Evolutionary conservation across 306 rosid genomes (phyloP), one percentile per base, ranked within the genome.

Genomic region (Vicia villosa): DNA sequence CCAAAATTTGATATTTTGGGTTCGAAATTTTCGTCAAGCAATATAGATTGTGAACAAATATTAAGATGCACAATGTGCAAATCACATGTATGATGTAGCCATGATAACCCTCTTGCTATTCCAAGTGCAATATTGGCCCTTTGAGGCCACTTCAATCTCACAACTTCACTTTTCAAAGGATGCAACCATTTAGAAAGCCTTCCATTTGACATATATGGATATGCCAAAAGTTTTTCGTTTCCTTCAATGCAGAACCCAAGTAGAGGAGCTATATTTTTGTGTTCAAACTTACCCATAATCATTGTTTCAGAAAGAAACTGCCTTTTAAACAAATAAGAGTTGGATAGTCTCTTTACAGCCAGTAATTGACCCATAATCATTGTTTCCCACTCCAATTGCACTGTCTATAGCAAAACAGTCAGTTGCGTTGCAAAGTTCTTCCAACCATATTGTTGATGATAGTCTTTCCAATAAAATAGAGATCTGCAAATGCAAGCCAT

Each of bases 321-420:
- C 1, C 12, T 64, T 13, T 65, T 26, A 13, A 21, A 72, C 4
- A 50, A 24, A 14, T 66, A 28, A 15, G 71, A 49, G 54, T 51
- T 46, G 0, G 8, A 12, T 5, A 74, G 64, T 45, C 75, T 82
- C 79, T 78, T 82, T 3, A 82, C 68, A 7, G 66, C 81, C 13
- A 82, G 10, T 19, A 22, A n/a, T 17, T 15, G 56, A 21, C n/a
- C n/a, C n/a, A n/a, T n/a, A n/a, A n/a, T n/a, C n/a, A n/a, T n/a
- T n/a, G n/a, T n/a, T n/a, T 78, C 86, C 83, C 2, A 65, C 40
- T 43, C 81, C 62, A 20, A 83, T 80, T 22, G 76, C 75, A 11
- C 73, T 76, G 24, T 64, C 68, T 1, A 73, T 61, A 3, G 72
- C 17, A 72, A 83, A 83, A 43, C 32, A 32, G 12, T 76, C 46